Base-by-base conservation (phyloP, 257 asterid species). In the Rehmannia glutinosa region DNA sequence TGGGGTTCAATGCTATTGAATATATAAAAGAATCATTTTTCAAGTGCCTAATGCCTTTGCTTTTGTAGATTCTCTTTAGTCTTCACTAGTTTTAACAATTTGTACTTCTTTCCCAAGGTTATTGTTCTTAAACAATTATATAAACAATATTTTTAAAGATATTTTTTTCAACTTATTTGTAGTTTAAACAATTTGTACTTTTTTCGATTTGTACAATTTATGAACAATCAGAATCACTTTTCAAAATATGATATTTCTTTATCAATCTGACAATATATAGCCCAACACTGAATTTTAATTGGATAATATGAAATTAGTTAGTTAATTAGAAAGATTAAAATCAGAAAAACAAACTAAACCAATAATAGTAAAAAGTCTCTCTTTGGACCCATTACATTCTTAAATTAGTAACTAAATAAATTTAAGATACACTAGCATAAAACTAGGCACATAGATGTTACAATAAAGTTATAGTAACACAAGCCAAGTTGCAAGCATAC, bases 401-500 rank as follows among this genome's bases (percentile, higher is more conserved):
- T 4, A 28, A 28, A 2, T 28, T 28, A 28, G 32, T 28, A 2
- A 28, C n/a, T n/a, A 17, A 35, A 15, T 17, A 33, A 6, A 35
- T 58, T 21, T 28, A 21, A 21, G n/a, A 39, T 6, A 54, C 41
- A 41, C 17, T 1, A 39, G 41, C 35, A 41, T 9, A 62, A 24
- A 6, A 62, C 25, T 17, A 36, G 47, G 45, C 64, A 33, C 32
- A 35, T 57, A 30, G 25, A 60, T 38, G 38, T 36, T 45, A 43
- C 68, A 30, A 25, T 10, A 25, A 42, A 43, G 68, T 62, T 42
- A 15, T 15, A 27, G 16, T 11, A 63, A 28, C 20, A 63, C 8
- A 62, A 27, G 15, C 56, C 27, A 24, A 62, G 55, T 62, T 45
- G 43, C 69, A 46, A 45, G 58, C 45, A 24, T 16, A 62, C 36